Evolutionary conservation across 2,329 filamentous ascomycete genomes (phyloP).

Genomic region (Apiospora pterosperma): DNA sequence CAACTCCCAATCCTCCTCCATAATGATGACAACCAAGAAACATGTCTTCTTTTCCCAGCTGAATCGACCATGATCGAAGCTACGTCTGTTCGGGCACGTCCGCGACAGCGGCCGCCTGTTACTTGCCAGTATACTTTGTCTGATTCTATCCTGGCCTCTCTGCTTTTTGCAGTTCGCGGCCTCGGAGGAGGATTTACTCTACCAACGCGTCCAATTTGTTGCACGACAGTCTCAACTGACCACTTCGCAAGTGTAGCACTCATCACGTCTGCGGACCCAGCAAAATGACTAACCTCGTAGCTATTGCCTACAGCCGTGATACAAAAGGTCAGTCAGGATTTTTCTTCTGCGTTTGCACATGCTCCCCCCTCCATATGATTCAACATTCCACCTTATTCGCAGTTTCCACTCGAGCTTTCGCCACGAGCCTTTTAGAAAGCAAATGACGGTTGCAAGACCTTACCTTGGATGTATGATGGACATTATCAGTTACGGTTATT

Average conservation of each 20-base stretch:
- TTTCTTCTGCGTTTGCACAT: not conserved
- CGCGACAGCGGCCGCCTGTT: conserved; percentile 63
- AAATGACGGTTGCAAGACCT: conserved; percentile 62
- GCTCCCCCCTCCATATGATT: conserved; percentile 52
- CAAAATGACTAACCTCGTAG: not conserved
- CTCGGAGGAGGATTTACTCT: conserved; percentile 3
- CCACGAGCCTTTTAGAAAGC: conserved; percentile 58
- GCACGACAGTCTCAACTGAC: not conserved
- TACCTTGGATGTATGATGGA: conserved; percentile 73
- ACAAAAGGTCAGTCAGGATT: not conserved
- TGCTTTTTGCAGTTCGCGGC: conserved; percentile 1
- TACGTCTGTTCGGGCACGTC: conserved; percentile 47
- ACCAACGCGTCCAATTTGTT: not conserved
- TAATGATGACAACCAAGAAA: conserved; percentile 71
- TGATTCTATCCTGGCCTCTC: conserved; percentile 43
- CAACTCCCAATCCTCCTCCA: conserved; percentile 35
- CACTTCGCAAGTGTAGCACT: not conserved
- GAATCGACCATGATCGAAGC: conserved; percentile 77
- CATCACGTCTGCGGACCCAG: not conserved
- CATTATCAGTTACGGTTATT: conserved; percentile 6
- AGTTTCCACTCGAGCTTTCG: conserved; percentile 81
- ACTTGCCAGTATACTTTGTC: conserved; percentile 89
- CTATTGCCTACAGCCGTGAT: not conserved
- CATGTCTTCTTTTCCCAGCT: conserved; percentile 81
- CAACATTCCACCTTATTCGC: conserved; percentile 76